A percentile compares a stretch with the other conserved stretches of the same genome.
Conservation (phyloP, 257 asterid genomes). For the Handroanthus guayacan region DNA sequence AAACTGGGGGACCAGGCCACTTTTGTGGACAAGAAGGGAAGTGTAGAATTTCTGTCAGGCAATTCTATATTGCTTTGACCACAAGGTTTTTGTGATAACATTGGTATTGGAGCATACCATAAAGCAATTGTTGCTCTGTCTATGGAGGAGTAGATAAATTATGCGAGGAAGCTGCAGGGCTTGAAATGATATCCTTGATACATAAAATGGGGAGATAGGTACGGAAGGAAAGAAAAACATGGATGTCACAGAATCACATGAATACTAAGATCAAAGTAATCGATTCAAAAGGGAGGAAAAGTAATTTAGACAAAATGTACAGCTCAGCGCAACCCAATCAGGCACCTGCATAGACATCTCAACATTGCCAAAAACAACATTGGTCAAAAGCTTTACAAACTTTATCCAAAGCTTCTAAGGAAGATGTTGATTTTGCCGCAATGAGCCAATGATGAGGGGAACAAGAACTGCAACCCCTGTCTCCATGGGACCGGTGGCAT, state of each 20-base stretch:
- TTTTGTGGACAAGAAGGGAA: background rate
- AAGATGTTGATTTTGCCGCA: too few species aligned
- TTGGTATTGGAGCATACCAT: background rate
- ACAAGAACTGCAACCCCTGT: too few species aligned
- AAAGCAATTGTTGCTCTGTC: background rate
- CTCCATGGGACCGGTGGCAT: too few species aligned
- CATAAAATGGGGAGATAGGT: conserved; percentile 8
- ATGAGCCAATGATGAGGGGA: too few species aligned
- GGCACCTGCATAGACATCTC: too few species aligned
- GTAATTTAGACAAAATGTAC: too few species aligned
- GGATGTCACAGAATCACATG: background rate
- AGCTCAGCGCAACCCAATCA: too few species aligned
- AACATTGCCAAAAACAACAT: too few species aligned
- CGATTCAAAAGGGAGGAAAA: too few species aligned
- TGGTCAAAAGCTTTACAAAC: too few species aligned
- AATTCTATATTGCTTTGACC: background rate
- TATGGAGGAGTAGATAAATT: background rate
- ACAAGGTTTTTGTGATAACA: background rate
- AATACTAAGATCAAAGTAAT: background rate
- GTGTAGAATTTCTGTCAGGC: conserved; percentile 1
- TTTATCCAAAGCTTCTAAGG: too few species aligned
- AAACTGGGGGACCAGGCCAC: conserved; percentile 7
- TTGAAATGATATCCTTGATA: background rate
- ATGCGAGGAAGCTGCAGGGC: conserved; percentile 13
- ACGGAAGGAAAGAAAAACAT: background rate